A percentile compares a stretch with the other conserved stretches of the same genome.
Evolutionary conservation across 495 filamentous ascomycete genomes (phyloP).

Genomic region (Ascodesmis nigricans): DNA sequence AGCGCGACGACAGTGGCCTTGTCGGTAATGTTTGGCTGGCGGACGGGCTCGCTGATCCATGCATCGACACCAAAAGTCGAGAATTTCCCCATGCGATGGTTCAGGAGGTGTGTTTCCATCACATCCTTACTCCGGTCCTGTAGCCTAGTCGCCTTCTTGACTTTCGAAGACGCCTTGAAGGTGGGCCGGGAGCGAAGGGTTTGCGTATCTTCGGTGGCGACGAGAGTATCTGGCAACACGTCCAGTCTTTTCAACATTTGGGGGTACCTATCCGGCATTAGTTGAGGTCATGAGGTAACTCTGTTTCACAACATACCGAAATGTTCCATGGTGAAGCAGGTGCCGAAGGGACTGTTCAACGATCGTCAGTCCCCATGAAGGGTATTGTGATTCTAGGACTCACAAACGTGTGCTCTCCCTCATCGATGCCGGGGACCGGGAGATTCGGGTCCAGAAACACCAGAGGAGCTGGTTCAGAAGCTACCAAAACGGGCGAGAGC

Average conservation of each 20-base stretch:
- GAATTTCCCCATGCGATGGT: constrained; percentile 35
- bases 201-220: constrained; percentile 39
- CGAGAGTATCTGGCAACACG: constrained; percentile 42
- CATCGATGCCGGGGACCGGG: neutral
- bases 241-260: constrained; percentile 53
- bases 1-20: constrained; percentile 65
- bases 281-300: neutral
- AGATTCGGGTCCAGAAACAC: constrained; percentile 2
- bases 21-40: constrained; percentile 63
- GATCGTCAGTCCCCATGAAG: constrained; percentile 5
- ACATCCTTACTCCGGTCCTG: constrained; percentile 51
- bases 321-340: constrained; percentile 70
- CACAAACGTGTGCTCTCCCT: constrained; percentile 30
- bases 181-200: constrained; percentile 13
- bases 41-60: constrained; percentile 64
- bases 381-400: constrained; percentile 10
- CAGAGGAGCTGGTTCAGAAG: constrained; percentile 11
- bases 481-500: constrained; percentile 24
- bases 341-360: constrained; percentile 50
- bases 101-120: constrained; percentile 52
- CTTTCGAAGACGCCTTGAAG: constrained; percentile 32
- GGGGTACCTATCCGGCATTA: constrained; percentile 35
- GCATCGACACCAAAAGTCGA: constrained; percentile 35
- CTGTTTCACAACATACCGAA: constrained; percentile 15
- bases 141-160: constrained; percentile 53